phyloP scores from a whole-genome alignment of 257 asterid genomes.

The Lycium barbarum region DNA sequence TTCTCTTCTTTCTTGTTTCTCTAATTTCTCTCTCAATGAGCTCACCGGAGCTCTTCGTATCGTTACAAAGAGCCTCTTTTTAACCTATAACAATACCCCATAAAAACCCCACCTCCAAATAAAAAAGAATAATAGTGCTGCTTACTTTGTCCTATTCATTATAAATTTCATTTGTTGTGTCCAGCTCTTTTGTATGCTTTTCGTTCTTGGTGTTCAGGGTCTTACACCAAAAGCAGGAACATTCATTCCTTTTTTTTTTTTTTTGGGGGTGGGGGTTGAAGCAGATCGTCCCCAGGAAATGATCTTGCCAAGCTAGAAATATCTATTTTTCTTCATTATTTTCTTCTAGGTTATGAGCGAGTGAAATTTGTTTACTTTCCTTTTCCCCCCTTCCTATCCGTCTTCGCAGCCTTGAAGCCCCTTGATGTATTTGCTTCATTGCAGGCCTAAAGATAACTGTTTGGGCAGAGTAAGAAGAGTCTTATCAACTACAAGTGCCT shows the following conservation, averaged over 20 bases:
- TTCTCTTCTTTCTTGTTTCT: too few species aligned
- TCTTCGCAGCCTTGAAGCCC: constrained; percentile 65
- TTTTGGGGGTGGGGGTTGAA: constrained; percentile 59
- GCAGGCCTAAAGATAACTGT: constrained; percentile 23
- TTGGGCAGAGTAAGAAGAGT: constrained; percentile 19
- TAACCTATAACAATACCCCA: not conserved
- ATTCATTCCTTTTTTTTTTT: constrained; percentile 78
- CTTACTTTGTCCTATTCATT: not conserved
- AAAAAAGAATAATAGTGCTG: not conserved
- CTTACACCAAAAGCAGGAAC: constrained; percentile 72
- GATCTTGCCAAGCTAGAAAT: constrained; percentile 92
- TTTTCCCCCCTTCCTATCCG: not conserved
- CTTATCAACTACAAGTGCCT: not conserved
- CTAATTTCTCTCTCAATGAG: too few species aligned
- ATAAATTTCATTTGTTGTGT: not conserved
- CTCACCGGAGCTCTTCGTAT: too few species aligned
- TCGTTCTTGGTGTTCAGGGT: constrained; percentile 42
- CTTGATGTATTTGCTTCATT: constrained; percentile 70
- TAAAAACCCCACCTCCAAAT: not conserved
- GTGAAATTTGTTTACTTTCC: constrained; percentile 32
- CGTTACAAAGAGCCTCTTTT: not conserved
- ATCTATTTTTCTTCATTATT: constrained; percentile 81
- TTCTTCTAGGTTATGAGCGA: constrained; percentile 69
- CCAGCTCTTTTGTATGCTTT: not conserved
- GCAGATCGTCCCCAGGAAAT: constrained; percentile 89